These are phyloP conservation scores for Podospora bellae-mahoneyi DNA, from an alignment of 495 filamentous ascomycete genomes.

Conservation along the genomic window DNA sequence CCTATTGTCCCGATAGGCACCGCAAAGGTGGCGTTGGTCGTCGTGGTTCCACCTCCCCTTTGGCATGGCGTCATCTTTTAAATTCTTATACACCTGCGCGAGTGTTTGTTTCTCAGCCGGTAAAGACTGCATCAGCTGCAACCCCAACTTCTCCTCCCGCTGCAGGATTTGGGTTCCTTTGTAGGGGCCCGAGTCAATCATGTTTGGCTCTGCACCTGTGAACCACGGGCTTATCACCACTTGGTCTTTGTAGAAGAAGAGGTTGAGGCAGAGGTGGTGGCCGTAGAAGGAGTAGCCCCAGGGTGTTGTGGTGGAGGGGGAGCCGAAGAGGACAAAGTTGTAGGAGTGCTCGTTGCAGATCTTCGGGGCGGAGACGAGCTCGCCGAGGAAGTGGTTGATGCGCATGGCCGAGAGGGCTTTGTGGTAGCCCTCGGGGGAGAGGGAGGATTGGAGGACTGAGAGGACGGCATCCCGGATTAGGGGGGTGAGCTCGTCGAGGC, in stretches of 20 bases:
- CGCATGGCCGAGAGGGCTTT: constrained; percentile 68
- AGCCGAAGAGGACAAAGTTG: constrained; percentile 65
- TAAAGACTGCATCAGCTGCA: constrained; percentile 66
- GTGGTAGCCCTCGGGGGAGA: constrained; percentile 66
- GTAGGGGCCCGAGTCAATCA: constrained; percentile 62
- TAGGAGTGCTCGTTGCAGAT: constrained; percentile 74
- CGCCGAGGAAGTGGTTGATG: constrained; percentile 75
- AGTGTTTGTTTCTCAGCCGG: constrained; percentile 41
- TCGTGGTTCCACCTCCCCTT: constrained; percentile 69
- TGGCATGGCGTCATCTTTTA: constrained; percentile 61
- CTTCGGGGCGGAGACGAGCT: constrained; percentile 55
- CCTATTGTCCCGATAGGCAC: constrained; percentile 72
- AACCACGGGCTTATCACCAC: constrained; percentile 68
- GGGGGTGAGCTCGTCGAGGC: constrained; percentile 56
- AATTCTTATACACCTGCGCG: constrained; percentile 54
- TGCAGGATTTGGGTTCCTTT: constrained; percentile 61
- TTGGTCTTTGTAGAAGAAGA: constrained; percentile 59
- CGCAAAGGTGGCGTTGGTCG: constrained; percentile 69
- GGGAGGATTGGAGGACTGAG: constrained; percentile 51
- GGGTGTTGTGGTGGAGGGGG: constrained; percentile 48
- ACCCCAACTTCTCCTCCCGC: constrained; percentile 58
- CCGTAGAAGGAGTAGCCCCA: constrained; percentile 78
- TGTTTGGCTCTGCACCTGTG: constrained; percentile 72
- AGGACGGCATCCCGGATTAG: constrained; percentile 48
- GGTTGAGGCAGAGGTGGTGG: constrained; percentile 68